Conservation (phyloP, 495 filamentous ascomycete species). For the Aspergillus sclerotiicarbonarius region DNA sequence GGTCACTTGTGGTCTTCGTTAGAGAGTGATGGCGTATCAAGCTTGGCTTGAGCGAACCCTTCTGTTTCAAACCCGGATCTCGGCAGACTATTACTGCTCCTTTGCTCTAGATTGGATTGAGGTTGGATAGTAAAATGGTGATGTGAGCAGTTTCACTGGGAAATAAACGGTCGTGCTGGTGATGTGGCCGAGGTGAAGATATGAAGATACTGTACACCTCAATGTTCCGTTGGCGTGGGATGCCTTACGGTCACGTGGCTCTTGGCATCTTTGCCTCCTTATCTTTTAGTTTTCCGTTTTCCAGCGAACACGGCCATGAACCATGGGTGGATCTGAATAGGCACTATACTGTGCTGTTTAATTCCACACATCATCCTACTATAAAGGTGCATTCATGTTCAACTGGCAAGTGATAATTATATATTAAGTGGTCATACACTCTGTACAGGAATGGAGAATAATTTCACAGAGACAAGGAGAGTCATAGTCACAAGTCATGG, state of each 20-base stretch:
- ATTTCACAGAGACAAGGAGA: not conserved
- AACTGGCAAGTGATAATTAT: slow-evolving; percentile 25
- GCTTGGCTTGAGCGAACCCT: slow-evolving; percentile 40
- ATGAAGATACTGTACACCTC: not conserved
- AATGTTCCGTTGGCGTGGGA: slow-evolving; percentile 4
- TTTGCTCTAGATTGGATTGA: not conserved
- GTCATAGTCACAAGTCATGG: not conserved
- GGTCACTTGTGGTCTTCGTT: slow-evolving; percentile 50
- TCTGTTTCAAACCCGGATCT: slow-evolving; percentile 25
- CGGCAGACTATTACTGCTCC: slow-evolving; percentile 12
- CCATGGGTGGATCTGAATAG: not conserved
- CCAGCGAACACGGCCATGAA: not conserved
- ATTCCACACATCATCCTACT: too few relatives aligned
- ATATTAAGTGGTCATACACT: slow-evolving; percentile 37
- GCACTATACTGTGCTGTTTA: too few relatives aligned
- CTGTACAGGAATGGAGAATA: not conserved
- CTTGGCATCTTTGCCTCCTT: slow-evolving; percentile 19
- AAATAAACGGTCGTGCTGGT: not conserved
- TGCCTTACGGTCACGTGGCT: slow-evolving; percentile 11
- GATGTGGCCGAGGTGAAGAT: slow-evolving; percentile 10
- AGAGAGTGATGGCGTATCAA: slow-evolving; percentile 36
- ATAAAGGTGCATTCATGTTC: not conserved
- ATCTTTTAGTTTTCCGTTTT: slow-evolving; percentile 8
- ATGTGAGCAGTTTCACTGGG: not conserved
- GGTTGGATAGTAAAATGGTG: not conserved